Conservation (phyloP, 2,329 filamentous ascomycete genomes). For the Fusarium falciforme region DNA sequence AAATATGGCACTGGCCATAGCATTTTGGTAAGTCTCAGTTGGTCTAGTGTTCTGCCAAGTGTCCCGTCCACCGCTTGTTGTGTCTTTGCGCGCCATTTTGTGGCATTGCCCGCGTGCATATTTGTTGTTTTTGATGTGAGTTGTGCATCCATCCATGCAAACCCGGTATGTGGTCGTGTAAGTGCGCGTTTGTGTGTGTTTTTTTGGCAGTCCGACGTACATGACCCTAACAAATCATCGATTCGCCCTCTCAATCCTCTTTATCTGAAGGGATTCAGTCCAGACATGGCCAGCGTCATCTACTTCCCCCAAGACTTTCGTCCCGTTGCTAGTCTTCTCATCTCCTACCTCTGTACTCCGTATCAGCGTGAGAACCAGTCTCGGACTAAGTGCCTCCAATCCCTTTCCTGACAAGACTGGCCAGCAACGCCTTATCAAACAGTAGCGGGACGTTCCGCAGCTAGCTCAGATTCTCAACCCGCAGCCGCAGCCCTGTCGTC, state of each 20-base stretch:
- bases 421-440: slow-evolving; percentile 16
- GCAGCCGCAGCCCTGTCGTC: slow-evolving; percentile 7
- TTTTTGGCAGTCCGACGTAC: background rate
- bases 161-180: background rate
- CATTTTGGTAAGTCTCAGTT: background rate
- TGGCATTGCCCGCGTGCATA: slow-evolving; percentile 18
- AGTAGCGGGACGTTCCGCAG: slow-evolving; percentile 40
- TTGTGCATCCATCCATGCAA: slow-evolving; percentile 19
- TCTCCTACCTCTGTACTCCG: background rate
- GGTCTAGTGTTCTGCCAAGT: background rate
- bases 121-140: slow-evolving; percentile 29
- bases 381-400: slow-evolving; percentile 6
- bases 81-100: slow-evolving; percentile 23
- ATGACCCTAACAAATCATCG: background rate
- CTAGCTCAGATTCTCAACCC: slow-evolving; percentile 14
- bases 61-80: slow-evolving; percentile 4
- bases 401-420: slow-evolving; percentile 1
- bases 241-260: background rate
- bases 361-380: background rate
- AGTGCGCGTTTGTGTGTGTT: background rate
- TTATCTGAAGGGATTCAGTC: background rate
- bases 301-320: background rate
- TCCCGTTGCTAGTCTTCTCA: background rate
- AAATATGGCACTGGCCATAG: background rate
- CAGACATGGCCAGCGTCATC: background rate